Percentiles rank a stretch among this genome's conserved stretches.
These are phyloP conservation scores for Starmerella potacharoeniae DNA, from an alignment of 805 yeast genomes.

Conservation along the genomic window DNA sequence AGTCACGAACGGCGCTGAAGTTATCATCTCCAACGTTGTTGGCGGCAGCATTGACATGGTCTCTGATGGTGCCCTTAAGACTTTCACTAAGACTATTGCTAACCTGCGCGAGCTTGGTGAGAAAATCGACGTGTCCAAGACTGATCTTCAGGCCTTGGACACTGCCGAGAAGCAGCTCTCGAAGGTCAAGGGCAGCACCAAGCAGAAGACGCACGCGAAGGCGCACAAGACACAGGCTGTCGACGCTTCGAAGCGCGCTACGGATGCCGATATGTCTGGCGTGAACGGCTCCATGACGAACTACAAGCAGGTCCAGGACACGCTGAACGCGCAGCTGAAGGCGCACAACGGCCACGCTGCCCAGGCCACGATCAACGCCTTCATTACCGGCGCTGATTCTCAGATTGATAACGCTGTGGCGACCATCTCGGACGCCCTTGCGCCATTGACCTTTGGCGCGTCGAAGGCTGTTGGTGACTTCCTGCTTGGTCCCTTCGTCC, in stretches of 20 bases:
- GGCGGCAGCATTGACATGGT: constrained; percentile 24
- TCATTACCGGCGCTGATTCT: constrained; percentile 28
- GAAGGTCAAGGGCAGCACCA: constrained; percentile 5
- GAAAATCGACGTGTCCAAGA: constrained; percentile 11
- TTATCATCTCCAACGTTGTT: constrained; percentile 22
- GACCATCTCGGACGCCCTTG: constrained; percentile 13
- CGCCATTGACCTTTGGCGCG: constrained; percentile 16
- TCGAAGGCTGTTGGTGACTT: constrained; percentile 17
- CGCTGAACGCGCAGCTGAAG: constrained; percentile 19
- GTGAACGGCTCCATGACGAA: constrained; percentile 20
- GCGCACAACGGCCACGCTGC: constrained; percentile 22
- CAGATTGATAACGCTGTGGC: constrained; percentile 28
- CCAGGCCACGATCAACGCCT: constrained; percentile 21
- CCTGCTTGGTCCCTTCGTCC: constrained; percentile 27
- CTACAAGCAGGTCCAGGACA: constrained; percentile 19
- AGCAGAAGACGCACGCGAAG: not conserved
- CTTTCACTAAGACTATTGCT: constrained; percentile 17
- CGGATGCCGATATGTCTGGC: constrained; percentile 16
- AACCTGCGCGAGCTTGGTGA: constrained; percentile 20
- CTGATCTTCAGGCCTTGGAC: constrained; percentile 8
- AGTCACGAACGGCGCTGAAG: constrained; percentile 28
- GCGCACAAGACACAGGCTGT: not conserved
- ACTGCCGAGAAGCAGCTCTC: constrained; percentile 18
- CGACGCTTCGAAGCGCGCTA: constrained; percentile 10
- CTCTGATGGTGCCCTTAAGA: constrained; percentile 24